These are phyloP conservation scores for Cardamine resedifolia DNA, from an alignment of 345 rosid species.

Conservation along the genomic window DNA sequence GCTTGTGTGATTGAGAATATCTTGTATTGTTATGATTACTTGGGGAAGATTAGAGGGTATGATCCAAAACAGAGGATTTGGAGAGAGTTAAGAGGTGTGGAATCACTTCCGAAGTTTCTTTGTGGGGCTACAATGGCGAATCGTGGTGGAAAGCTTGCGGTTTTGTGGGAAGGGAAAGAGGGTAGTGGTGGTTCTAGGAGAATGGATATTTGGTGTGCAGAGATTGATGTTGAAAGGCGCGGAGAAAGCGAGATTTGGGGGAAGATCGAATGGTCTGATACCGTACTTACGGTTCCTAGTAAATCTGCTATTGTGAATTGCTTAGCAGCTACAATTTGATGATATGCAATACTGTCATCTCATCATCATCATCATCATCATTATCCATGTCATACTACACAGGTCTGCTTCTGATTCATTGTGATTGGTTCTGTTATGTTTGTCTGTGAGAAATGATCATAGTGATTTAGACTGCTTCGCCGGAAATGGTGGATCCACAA, in stretches of 20 bases:
- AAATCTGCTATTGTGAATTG: conserved; percentile 68
- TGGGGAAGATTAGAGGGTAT: conserved; percentile 84
- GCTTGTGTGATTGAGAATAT: conserved; percentile 76
- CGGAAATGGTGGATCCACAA: not conserved
- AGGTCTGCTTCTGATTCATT: conserved; percentile 7
- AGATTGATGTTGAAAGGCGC: conserved; percentile 57
- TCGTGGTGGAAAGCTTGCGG: conserved; percentile 77
- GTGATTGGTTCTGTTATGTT: not conserved
- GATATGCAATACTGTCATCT: not conserved
- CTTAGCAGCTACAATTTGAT: conserved; percentile 59
- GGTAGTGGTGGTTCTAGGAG: conserved; percentile 41
- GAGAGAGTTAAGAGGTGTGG: conserved; percentile 68
- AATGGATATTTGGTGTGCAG: conserved; percentile 75
- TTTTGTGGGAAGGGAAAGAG: conserved; percentile 72
- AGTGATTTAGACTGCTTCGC: conserved; percentile 1
- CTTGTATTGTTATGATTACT: conserved; percentile 78
- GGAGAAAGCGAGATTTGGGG: conserved; percentile 65
- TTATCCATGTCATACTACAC: not conserved
- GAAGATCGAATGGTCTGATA: conserved; percentile 56
- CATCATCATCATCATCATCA: not conserved
- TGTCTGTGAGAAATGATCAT: not conserved
- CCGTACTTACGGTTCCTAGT: conserved; percentile 49
- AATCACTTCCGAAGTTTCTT: conserved; percentile 63
- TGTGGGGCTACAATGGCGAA: conserved; percentile 75
- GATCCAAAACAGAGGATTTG: conserved; percentile 51